phyloP scores from a whole-genome alignment of 345 rosid species.

The Clausena lansium region DNA sequence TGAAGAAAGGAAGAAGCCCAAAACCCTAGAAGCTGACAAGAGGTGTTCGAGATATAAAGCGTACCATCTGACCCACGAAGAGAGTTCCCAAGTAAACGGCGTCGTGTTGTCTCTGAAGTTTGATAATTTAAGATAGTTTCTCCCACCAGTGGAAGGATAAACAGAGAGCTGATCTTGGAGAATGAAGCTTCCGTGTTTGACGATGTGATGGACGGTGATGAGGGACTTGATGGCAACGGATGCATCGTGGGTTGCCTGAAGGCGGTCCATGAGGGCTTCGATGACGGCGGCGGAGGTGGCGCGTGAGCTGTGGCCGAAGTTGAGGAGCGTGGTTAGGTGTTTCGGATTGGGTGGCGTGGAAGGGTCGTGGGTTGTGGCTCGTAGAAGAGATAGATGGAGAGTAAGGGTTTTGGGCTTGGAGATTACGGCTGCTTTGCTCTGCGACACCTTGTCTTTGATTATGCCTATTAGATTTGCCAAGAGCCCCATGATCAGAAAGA shows the following conservation, averaged over 20 bases:
- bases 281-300: slow-evolving; percentile 66
- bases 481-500: slow-evolving; percentile 40
- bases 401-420: slow-evolving; percentile 44
- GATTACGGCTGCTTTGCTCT: slow-evolving; percentile 74
- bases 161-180: slow-evolving; percentile 88
- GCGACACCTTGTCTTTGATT: slow-evolving; percentile 78
- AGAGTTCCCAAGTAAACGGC: slow-evolving; percentile 68
- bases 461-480: slow-evolving; percentile 49
- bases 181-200: slow-evolving; percentile 70
- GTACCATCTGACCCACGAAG: slow-evolving; percentile 88
- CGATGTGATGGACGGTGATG: slow-evolving; percentile 59
- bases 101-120: slow-evolving; percentile 63
- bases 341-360: slow-evolving; percentile 50
- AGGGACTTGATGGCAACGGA: slow-evolving; percentile 80
- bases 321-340: slow-evolving; percentile 54
- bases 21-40: slow-evolving; percentile 55
- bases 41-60: slow-evolving; percentile 66
- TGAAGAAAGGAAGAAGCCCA: slow-evolving; percentile 68
- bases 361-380: slow-evolving; percentile 80
- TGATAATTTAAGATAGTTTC: slow-evolving; percentile 81
- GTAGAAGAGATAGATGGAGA: slow-evolving; percentile 57
- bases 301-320: slow-evolving; percentile 72
- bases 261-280: slow-evolving; percentile 81
- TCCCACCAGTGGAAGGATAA: slow-evolving; percentile 72
- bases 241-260: slow-evolving; percentile 69